These are phyloP conservation scores for Pleurotus platypus DNA, from an alignment of 768 basidiomycete species.

Conservation along the genomic window DNA sequence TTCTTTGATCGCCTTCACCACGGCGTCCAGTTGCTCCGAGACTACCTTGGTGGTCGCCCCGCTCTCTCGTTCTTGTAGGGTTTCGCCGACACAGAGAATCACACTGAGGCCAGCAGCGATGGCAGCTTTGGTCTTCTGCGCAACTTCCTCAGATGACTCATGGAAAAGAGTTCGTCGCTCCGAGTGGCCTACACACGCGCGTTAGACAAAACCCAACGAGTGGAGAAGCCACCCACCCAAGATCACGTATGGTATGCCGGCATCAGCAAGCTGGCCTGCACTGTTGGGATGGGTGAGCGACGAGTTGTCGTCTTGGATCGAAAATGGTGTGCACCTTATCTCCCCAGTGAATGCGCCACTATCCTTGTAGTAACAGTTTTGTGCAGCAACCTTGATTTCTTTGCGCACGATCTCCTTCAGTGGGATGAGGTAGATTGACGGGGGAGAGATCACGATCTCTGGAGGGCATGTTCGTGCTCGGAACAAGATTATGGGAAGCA, in stretches of 20 bases:
- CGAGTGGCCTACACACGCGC: constrained; percentile 68
- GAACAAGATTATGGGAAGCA: background rate
- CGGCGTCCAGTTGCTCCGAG: constrained; percentile 77
- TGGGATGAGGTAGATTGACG: constrained; percentile 81
- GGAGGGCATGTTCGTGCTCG: background rate
- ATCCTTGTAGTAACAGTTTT: constrained; percentile 84
- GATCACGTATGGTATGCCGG: constrained; percentile 87
- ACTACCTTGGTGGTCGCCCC: constrained; percentile 77
- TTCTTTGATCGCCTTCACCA: constrained; percentile 56
- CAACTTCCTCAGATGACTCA: constrained; percentile 81
- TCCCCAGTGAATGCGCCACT: constrained; percentile 96
- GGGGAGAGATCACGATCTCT: constrained; percentile 69
- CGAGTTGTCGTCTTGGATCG: constrained; percentile 1
- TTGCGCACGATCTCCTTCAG: constrained; percentile 59
- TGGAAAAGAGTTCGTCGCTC: constrained; percentile 93
- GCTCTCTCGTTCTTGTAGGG: constrained; percentile 81
- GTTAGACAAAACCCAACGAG: background rate
- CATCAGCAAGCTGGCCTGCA: constrained; percentile 80
- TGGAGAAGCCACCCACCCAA: constrained; percentile 50
- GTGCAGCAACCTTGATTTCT: constrained; percentile 79
- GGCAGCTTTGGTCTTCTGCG: constrained; percentile 83
- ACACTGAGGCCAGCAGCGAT: constrained; percentile 74
- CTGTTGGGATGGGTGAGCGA: constrained; percentile 30
- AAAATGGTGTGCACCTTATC: constrained; percentile 60
- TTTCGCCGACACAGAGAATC: constrained; percentile 97